A percentile compares a stretch with the other conserved stretches of the same genome.
Conservation (phyloP, 164 flowering plant genomes). For the Nelumbo lutea region DNA sequence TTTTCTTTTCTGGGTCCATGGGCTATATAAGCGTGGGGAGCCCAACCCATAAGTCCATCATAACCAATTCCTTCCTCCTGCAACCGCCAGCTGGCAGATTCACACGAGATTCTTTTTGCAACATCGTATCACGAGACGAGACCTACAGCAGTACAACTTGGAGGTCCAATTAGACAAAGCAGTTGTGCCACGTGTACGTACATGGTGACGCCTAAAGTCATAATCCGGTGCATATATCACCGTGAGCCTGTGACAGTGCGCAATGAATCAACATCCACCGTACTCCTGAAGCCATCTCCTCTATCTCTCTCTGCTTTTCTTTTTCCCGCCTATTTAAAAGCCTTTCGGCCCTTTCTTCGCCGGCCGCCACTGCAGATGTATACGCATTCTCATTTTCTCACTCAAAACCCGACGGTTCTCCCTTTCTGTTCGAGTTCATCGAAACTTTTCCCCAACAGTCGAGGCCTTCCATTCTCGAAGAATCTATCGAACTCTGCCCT, state of each 20-base stretch:
- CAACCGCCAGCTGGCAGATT: too few species aligned
- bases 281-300: not conserved
- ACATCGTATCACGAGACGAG: too few species aligned
- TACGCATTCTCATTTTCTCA: conserved; percentile 25
- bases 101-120: too few species aligned
- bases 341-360: not conserved
- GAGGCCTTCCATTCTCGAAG: conserved; percentile 5
- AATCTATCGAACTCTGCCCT: not conserved
- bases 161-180: too few species aligned
- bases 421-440: conserved; percentile 11
- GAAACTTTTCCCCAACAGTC: not conserved
- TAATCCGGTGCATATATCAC: too few species aligned
- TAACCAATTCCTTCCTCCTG: too few species aligned
- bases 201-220: too few species aligned
- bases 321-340: conserved; percentile 17
- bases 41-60: too few species aligned
- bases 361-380: conserved; percentile 18
- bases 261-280: conserved; percentile 8
- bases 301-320: not conserved
- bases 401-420: conserved; percentile 14
- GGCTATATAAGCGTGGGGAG: too few species aligned
- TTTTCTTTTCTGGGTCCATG: too few species aligned
- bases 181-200: too few species aligned
- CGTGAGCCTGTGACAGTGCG: not conserved
- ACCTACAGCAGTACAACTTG: too few species aligned